Evolutionary conservation across 768 basidiomycete species (phyloP).

Genomic region (Phaffia tasmanica): DNA sequence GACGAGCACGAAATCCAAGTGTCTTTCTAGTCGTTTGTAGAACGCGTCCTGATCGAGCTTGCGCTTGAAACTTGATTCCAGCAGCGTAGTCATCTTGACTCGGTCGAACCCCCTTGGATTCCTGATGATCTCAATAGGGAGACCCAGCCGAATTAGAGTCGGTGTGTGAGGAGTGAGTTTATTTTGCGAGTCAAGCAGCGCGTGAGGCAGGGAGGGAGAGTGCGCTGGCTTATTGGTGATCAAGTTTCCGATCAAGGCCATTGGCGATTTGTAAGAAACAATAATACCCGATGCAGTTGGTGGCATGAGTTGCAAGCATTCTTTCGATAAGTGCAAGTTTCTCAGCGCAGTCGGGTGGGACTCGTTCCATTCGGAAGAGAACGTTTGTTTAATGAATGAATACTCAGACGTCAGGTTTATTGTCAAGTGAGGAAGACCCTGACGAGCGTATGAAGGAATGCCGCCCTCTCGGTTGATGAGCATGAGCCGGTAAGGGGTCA

Average conservation of each 20-base stretch:
- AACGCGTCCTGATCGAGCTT: constrained; percentile 61
- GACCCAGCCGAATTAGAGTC: constrained; percentile 77
- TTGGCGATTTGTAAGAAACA: constrained; percentile 93
- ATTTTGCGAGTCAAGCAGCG: constrained; percentile 51
- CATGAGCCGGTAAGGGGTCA: constrained; percentile 91
- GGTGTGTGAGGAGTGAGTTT: constrained; percentile 78
- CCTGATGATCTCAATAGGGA: constrained; percentile 73
- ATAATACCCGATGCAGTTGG: constrained; percentile 84
- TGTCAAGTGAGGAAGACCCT: constrained; percentile 85
- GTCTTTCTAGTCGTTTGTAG: constrained; percentile 61
- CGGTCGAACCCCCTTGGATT: constrained; percentile 56
- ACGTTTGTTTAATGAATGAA: constrained; percentile 72
- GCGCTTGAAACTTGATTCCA: constrained; percentile 77
- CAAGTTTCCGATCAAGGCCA: constrained; percentile 87
- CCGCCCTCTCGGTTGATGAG: constrained; percentile 95
- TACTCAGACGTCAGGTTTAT: constrained; percentile 87
- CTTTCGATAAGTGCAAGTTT: constrained; percentile 72
- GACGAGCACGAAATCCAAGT: constrained; percentile 81
- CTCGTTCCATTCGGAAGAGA: constrained; percentile 60
- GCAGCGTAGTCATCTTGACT: constrained; percentile 59
- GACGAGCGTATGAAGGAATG: constrained; percentile 91
- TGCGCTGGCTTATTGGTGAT: constrained; percentile 97
- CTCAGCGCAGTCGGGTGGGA: constrained; percentile 74
- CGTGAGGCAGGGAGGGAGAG: constrained; percentile 88
- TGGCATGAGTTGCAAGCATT: constrained; percentile 85